Evolutionary conservation across 176 grass and related monocot genomes (phyloP), one percentile per base, ranked within the genome.

Genomic region (Pontederia crassipes): DNA sequence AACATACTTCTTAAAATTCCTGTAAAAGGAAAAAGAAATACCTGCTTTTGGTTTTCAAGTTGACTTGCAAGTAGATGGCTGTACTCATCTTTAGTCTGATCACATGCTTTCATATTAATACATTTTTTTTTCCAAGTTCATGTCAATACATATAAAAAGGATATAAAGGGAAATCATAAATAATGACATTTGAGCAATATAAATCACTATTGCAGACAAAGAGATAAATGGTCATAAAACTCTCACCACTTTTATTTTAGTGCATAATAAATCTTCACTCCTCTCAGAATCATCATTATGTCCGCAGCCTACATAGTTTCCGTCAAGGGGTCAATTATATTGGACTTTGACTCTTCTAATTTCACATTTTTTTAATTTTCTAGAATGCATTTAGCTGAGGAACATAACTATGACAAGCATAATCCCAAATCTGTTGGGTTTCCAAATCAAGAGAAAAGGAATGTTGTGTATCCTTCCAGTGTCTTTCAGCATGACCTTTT

Each of bases 391-490:
- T 97, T 17, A 97, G 67, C 16, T 84, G 65, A 79, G 91, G 93
- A 13, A 97, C 87, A 54, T 91, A 97, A 65, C 68, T 91, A 76
- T 97, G 87, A 57, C 87, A 84, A 45, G 91, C 87, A 80, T 97
- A 97, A 64, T 97, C 93, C 87, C 93, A 97, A 65, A 97, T 79
- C 67, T 79, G 72, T 29, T 85, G 93, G 16, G 93, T 85, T 82
- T 97, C 93, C 61, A 91, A 74, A 67, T 97, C 87, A 3, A 97
- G 77, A 3, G 87, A 97, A 78, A 91, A 97, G 64, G 81, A 91
- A 65, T 97, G 93, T n/a, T 91, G 83, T 50, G 84, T 91, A 55
- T 82, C 73, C 75, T 97, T 97, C 87, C 87, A 97, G 40, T 97
- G 93, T 54, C 77, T 81, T 47, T 85, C 78, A 18, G 87, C 88